Base-by-base conservation (phyloP, 805 yeast genomes). In the Debaryomyces prosopidis region DNA sequence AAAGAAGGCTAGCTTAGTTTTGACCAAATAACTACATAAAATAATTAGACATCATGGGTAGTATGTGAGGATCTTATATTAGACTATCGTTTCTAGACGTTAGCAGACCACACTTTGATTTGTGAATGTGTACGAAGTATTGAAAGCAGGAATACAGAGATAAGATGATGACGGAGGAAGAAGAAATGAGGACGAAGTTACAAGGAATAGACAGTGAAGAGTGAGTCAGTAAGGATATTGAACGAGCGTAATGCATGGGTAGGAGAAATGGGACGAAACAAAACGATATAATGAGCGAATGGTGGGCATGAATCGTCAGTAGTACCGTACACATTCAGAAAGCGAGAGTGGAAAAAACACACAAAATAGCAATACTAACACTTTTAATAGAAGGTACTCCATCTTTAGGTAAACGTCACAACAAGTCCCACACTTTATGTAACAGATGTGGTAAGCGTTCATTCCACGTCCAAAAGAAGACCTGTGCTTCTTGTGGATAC, bases 351-450 rank as follows among this genome's bases (percentile, higher is more conserved):
- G 33, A 30, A 9, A n/a, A 12, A 14, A 30, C 33, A 23, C 26
- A n/a, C 33, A 17, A 34, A 34, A 34, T 11, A 18, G 9, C 26
- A 33, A 39, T 55, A 55, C 60, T 55, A 55, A 55, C 60, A 43
- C 50, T 49, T 39, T 42, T 42, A 38, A 53, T 50, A 71, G 96
- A 92, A 90, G 99, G 99, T 89, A 92, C 99, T 79, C 97, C 98
- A 81, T 89, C 97, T 77, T 86, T 89, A 85, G 99, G 99, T 85
- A 92, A 92, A 84, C 90, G 94, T 80, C 97, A 94, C 89, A 91
- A 88, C 92, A 94, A 94, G 83, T 87, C 98, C 75, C 99, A 94
- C 89, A 87, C 95, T 75, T 82, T 91, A 79, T 94, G 99, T 85
- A 89, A 87, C 84, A 87, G 96, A 87, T 94, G 99, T 84, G 98